Evolutionary conservation across 2,329 filamentous ascomycete genomes (phyloP).

Genomic region (Phaeophleospora eucalypticola): DNA sequence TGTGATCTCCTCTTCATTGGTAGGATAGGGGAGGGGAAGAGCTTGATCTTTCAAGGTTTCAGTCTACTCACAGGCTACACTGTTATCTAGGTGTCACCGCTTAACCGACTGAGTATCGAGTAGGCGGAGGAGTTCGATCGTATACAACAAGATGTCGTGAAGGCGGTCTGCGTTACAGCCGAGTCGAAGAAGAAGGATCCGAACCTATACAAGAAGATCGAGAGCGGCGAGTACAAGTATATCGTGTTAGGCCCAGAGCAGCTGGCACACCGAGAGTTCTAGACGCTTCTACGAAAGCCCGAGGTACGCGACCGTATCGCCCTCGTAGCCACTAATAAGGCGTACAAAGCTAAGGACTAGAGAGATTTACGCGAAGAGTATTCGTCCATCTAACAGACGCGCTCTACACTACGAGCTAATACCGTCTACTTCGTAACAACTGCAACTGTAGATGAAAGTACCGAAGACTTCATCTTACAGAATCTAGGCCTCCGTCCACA

Average conservation of each 20-base stretch:
- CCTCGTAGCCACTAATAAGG: too few relatives aligned
- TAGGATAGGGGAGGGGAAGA: too few relatives aligned
- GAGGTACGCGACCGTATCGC: too few relatives aligned
- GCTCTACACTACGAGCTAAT: too few relatives aligned
- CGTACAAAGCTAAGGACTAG: too few relatives aligned
- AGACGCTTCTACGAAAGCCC: background rate
- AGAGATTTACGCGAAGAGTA: too few relatives aligned
- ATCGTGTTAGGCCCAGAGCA: background rate
- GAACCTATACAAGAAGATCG: background rate
- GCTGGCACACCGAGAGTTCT: background rate
- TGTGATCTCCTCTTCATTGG: too few relatives aligned
- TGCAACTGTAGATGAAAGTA: too few relatives aligned
- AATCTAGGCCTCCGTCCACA: too few relatives aligned
- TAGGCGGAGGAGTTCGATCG: background rate
- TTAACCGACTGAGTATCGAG: background rate
- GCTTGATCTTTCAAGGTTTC: background rate
- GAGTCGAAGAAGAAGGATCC: constrained; percentile 1
- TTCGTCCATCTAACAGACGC: too few relatives aligned
- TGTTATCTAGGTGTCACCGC: background rate
- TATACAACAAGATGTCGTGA: background rate
- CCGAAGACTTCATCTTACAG: too few relatives aligned
- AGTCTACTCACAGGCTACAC: background rate
- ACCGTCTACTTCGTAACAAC: too few relatives aligned
- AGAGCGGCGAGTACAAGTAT: background rate
- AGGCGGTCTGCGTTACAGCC: background rate